phyloP scores from a whole-genome alignment of 257 asterid genomes.

The Scutellaria galericulata region DNA sequence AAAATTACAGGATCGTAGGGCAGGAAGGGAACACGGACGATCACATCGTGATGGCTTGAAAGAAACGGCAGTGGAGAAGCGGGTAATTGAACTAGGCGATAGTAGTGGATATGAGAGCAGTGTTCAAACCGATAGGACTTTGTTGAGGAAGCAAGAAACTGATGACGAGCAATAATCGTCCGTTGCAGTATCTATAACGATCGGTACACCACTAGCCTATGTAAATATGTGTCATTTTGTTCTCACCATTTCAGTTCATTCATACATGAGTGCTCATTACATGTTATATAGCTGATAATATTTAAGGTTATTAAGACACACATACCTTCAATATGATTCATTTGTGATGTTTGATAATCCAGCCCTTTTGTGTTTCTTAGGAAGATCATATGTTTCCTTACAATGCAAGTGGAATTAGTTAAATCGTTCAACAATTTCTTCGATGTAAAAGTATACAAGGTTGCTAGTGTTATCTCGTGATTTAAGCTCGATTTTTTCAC shows the following conservation, averaged over 20 bases:
- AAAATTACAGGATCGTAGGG: constrained; percentile 62
- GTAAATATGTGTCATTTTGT: constrained; percentile 51
- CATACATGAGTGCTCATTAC: constrained; percentile 25
- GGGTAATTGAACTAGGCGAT: constrained; percentile 67
- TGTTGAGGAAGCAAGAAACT: constrained; percentile 67
- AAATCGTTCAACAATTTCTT: neutral
- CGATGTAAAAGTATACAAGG: constrained; percentile 7
- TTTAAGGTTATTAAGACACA: constrained; percentile 16
- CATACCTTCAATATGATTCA: constrained; percentile 31
- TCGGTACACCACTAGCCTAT: constrained; percentile 33
- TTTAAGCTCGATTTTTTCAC: neutral
- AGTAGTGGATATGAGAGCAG: constrained; percentile 91
- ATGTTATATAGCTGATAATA: constrained; percentile 38
- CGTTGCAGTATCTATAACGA: neutral
- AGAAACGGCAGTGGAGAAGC: constrained; percentile 54
- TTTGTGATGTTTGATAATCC: constrained; percentile 39
- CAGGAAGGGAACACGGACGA: constrained; percentile 53
- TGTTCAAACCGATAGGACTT: constrained; percentile 56
- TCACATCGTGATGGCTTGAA: constrained; percentile 45
- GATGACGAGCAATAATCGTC: constrained; percentile 55
- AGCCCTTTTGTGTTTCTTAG: neutral
- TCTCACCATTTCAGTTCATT: constrained; percentile 35
- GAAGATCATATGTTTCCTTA: constrained; percentile 1
- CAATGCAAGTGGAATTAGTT: neutral
- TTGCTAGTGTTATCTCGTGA: constrained; percentile 13